Percentiles rank a stretch among this genome's conserved stretches.
Conservation (phyloP, 2,329 filamentous ascomycete genomes). For the Cladophialophora exuberans region DNA sequence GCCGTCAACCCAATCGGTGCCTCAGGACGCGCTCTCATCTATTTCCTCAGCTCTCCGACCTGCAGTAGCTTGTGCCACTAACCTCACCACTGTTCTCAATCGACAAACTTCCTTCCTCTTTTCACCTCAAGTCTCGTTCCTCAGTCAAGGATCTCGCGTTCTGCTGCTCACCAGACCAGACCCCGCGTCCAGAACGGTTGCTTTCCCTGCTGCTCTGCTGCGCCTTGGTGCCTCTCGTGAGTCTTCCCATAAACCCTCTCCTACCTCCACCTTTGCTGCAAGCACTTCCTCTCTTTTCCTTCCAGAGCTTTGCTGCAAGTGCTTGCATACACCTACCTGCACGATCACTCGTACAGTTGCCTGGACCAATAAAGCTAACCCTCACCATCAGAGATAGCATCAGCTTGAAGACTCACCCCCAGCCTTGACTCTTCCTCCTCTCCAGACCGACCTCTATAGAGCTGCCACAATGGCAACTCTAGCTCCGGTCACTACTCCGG, state of each 20-base stretch:
- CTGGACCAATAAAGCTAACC: conserved; percentile 5
- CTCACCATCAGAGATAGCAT: neutral
- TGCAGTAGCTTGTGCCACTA: conserved; percentile 30
- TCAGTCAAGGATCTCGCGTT: conserved; percentile 26
- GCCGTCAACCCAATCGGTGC: conserved; percentile 29
- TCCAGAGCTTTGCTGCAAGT: conserved; percentile 5
- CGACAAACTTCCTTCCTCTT: conserved; percentile 13
- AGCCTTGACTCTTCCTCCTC: neutral
- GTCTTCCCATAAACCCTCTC: conserved; percentile 24
- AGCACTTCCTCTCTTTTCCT: conserved; percentile 12
- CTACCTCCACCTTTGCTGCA: conserved; percentile 7
- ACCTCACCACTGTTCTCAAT: conserved; percentile 14
- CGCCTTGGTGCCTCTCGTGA: conserved; percentile 19
- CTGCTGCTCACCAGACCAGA: too few species aligned
- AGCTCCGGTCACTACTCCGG: conserved; percentile 33
- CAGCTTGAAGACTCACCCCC: neutral
- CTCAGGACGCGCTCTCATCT: conserved; percentile 14
- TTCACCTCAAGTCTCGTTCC: conserved; percentile 8
- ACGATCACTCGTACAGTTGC: neutral
- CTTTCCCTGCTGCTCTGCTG: conserved; percentile 11
- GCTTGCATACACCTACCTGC: conserved; percentile 4
- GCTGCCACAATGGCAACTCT: conserved; percentile 35
- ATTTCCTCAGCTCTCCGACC: conserved; percentile 14
- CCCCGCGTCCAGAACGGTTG: conserved; percentile 26
- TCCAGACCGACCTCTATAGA: neutral